Conservation (phyloP, 305 asterid species). For the Solanum hybrid region DNA sequence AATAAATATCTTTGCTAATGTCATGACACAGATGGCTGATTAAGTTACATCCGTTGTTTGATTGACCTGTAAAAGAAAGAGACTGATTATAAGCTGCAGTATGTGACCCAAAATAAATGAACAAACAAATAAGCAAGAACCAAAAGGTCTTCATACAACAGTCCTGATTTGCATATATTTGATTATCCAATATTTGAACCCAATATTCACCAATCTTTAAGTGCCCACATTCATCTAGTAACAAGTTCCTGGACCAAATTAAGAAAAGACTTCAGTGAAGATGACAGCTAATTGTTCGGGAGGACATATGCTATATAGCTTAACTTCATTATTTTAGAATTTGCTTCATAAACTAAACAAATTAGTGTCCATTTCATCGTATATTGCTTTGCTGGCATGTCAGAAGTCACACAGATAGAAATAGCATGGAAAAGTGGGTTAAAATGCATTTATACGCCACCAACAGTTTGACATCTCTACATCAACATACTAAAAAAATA, state of each 20-base stretch:
- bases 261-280: background rate
- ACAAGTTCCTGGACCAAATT: conserved; percentile 38
- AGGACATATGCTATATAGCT: background rate
- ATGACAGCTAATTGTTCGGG: background rate
- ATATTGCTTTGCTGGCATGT: background rate
- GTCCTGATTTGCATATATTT: conserved; percentile 37
- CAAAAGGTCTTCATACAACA: conserved; percentile 15
- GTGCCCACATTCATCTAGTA: conserved; percentile 54
- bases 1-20: conserved; percentile 37
- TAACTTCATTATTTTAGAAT: background rate
- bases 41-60: conserved; percentile 16
- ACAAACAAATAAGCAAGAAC: background rate
- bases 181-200: conserved; percentile 54
- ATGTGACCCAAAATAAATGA: background rate
- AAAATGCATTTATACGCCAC: background rate
- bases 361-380: background rate
- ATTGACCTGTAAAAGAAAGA: conserved; percentile 25
- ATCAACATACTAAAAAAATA: background rate
- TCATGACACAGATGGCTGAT: conserved; percentile 15
- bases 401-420: background rate
- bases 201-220: conserved; percentile 59
- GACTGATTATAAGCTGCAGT: background rate
- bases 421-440: background rate
- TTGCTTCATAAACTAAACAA: background rate
- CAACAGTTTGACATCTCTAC: background rate